A percentile compares a stretch with the other conserved stretches of the same genome.
Evolutionary conservation across 805 yeast species (phyloP).

Genomic region (Myxozyma nipponensis): DNA sequence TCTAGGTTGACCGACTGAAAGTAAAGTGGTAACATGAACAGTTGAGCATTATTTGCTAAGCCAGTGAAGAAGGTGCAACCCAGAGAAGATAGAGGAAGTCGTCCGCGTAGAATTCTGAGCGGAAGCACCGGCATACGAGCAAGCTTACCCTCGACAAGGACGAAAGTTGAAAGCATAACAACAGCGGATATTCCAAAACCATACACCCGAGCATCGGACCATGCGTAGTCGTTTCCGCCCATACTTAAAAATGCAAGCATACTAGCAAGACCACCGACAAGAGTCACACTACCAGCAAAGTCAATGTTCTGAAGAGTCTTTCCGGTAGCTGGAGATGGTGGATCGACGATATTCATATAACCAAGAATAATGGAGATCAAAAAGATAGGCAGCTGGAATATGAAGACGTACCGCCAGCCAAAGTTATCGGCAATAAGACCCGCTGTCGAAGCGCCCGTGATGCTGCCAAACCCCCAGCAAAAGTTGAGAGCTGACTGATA

Average conservation of each 20-base stretch:
- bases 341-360: constrained; percentile 23
- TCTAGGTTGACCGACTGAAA: constrained; percentile 53
- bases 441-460: constrained; percentile 59
- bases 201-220: constrained; percentile 45
- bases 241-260: constrained; percentile 64
- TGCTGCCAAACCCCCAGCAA: constrained; percentile 61
- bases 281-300: constrained; percentile 55
- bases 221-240: constrained; percentile 56
- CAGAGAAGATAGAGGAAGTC: constrained; percentile 61
- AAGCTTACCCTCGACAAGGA: constrained; percentile 47
- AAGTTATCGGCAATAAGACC: constrained; percentile 50
- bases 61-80: constrained; percentile 67
- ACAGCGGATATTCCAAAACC: constrained; percentile 38
- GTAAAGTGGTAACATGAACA: constrained; percentile 70
- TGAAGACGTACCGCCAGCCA: constrained; percentile 61
- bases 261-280: constrained; percentile 55
- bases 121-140: constrained; percentile 70
- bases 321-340: constrained; percentile 17
- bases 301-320: constrained; percentile 44
- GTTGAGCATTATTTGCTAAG: constrained; percentile 49
- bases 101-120: constrained; percentile 49
- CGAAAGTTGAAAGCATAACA: constrained; percentile 41
- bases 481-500: constrained; percentile 48
- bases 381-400: constrained; percentile 41
- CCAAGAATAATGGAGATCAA: constrained; percentile 41